Conservation (phyloP, 2,329 filamentous ascomycete species). For the Alternaria sp. region DNA sequence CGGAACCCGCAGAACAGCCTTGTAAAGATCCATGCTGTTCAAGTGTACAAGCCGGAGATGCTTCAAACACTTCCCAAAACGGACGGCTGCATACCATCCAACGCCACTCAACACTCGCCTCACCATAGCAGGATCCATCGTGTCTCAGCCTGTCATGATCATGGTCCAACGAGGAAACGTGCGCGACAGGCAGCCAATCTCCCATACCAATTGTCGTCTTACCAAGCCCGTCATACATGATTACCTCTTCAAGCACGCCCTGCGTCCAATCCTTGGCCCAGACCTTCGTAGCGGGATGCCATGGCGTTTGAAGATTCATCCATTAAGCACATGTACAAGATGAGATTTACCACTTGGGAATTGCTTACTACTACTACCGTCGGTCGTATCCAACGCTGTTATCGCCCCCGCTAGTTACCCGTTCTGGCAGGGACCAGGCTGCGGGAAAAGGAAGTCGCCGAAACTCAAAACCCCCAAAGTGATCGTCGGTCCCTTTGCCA, state of each 20-base stretch:
- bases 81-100: slow-evolving; percentile 27
- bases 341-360: slow-evolving; percentile 5
- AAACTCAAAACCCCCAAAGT: slow-evolving; percentile 4
- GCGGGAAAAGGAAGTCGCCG: slow-evolving; percentile 6
- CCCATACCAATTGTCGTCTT: slow-evolving; percentile 5
- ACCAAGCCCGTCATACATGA: slow-evolving; percentile 12
- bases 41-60: slow-evolving; percentile 19
- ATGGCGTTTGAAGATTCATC: slow-evolving; percentile 19
- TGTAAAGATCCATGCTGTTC: neutral
- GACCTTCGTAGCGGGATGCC: slow-evolving; percentile 9
- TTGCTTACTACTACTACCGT: slow-evolving; percentile 9
- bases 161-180: slow-evolving; percentile 17
- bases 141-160: slow-evolving; percentile 33
- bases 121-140: slow-evolving; percentile 16
- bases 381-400: slow-evolving; percentile 9
- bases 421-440: slow-evolving; percentile 3
- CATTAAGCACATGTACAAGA: slow-evolving; percentile 10
- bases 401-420: slow-evolving; percentile 3
- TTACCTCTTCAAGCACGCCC: slow-evolving; percentile 24
- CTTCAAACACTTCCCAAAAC: slow-evolving; percentile 29
- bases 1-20: neutral
- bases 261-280: slow-evolving; percentile 31
- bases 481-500: neutral
- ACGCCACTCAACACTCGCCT: slow-evolving; percentile 6
- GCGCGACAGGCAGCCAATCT: slow-evolving; percentile 11